Percentiles rank a stretch among this genome's conserved stretches.
Conservation (phyloP, 331 rosid genomes). For the Dryas integrifolia region DNA sequence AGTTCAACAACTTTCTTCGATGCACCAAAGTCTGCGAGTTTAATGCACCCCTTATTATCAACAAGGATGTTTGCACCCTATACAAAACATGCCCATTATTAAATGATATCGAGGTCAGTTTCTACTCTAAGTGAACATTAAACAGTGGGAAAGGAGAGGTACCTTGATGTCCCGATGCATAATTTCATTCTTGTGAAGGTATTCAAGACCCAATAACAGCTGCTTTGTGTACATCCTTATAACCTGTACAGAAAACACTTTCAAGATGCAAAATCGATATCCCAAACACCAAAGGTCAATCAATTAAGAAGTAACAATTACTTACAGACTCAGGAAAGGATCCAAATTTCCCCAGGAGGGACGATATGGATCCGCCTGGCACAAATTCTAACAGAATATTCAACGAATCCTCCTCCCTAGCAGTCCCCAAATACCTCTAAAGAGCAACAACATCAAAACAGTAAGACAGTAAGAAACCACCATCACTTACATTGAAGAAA, state of each 20-base stretch:
- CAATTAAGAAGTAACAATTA: conserved; percentile 19
- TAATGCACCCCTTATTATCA: conserved; percentile 79
- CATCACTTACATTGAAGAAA: conserved; percentile 9
- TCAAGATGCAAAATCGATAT: conserved; percentile 15
- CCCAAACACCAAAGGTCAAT: conserved; percentile 5
- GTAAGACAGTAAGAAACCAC: conserved; percentile 8
- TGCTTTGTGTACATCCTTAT: conserved; percentile 73
- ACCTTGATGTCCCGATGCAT: conserved; percentile 87
- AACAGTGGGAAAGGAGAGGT: conserved; percentile 15
- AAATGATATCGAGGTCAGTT: background rate
- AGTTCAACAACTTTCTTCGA: conserved; percentile 81
- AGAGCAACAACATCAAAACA: conserved; percentile 1
- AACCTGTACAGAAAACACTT: conserved; percentile 39
- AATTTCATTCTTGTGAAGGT: conserved; percentile 67
- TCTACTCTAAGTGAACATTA: background rate
- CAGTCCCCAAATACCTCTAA: conserved; percentile 78
- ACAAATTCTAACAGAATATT: conserved; percentile 80
- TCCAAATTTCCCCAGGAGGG: conserved; percentile 73
- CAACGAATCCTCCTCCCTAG: conserved; percentile 68
- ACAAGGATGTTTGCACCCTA: conserved; percentile 88
- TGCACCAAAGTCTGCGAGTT: conserved; percentile 87
- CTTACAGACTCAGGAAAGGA: conserved; percentile 80
- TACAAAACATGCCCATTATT: conserved; percentile 24
- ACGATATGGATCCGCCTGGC: conserved; percentile 78
- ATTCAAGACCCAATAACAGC: conserved; percentile 67